Evolutionary conservation across 805 yeast species (phyloP).

Genomic region (Teunomyces panamensis): DNA sequence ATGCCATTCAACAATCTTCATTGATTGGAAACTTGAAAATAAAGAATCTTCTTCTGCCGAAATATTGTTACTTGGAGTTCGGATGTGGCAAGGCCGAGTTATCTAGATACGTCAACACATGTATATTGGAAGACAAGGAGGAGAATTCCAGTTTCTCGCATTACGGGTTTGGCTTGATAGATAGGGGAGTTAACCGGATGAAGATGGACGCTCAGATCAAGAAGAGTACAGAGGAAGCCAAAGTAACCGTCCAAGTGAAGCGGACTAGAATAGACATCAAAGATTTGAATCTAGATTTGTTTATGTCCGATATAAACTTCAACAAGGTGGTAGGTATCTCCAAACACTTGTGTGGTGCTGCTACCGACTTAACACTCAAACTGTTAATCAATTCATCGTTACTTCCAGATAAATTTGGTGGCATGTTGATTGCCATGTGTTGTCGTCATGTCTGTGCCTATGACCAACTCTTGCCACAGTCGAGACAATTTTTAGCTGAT

Average conservation of each 20-base stretch:
- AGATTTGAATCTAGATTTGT: slow-evolving; percentile 56
- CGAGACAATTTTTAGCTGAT: slow-evolving; percentile 36
- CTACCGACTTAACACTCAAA: slow-evolving; percentile 80
- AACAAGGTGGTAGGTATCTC: slow-evolving; percentile 59
- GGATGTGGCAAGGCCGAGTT: slow-evolving; percentile 92
- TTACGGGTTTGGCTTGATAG: slow-evolving; percentile 62
- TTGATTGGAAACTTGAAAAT: slow-evolving; percentile 63
- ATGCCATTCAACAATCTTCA: slow-evolving; percentile 79
- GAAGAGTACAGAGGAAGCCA: slow-evolving; percentile 44
- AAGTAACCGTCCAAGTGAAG: slow-evolving; percentile 23
- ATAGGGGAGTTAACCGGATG: slow-evolving; percentile 73
- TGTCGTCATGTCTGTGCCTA: slow-evolving; percentile 82
- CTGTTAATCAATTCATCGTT: slow-evolving; percentile 49
- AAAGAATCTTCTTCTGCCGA: slow-evolving; percentile 33
- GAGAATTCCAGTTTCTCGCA: not conserved
- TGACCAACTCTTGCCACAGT: slow-evolving; percentile 49
- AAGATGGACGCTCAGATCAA: slow-evolving; percentile 70
- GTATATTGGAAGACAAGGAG: slow-evolving; percentile 24
- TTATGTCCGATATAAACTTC: slow-evolving; percentile 28
- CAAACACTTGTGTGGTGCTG: slow-evolving; percentile 91
- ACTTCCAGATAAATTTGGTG: slow-evolving; percentile 34
- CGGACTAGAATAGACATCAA: slow-evolving; percentile 77
- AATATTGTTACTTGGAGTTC: slow-evolving; percentile 60
- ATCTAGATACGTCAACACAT: slow-evolving; percentile 55
- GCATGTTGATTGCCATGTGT: slow-evolving; percentile 85